Conservation (phyloP, 2,329 filamentous ascomycete genomes). For the Paraphoma sp. region DNA sequence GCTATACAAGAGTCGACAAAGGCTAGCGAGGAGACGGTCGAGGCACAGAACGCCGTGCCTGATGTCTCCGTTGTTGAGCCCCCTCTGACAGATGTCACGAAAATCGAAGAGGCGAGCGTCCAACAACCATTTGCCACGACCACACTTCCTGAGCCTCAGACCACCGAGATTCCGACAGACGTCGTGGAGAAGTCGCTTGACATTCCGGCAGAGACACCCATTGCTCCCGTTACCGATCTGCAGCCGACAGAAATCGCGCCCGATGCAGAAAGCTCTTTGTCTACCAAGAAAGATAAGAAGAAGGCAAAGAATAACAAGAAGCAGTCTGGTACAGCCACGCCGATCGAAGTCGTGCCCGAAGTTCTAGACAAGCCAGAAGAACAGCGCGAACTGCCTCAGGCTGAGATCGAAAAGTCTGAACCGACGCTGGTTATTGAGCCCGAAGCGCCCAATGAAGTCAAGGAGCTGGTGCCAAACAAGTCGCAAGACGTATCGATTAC, state of each 20-base stretch:
- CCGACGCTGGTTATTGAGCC: neutral
- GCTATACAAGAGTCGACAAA: neutral
- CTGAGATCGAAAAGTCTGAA: constrained; percentile 1
- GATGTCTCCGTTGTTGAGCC: no score
- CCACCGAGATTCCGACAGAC: neutral
- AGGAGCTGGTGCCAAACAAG: neutral
- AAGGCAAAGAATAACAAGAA: constrained; percentile 41
- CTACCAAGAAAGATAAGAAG: constrained; percentile 29
- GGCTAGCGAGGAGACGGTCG: neutral
- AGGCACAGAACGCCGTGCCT: neutral
- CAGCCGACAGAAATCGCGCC: constrained; percentile 1
- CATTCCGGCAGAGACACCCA: neutral
- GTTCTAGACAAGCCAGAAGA: constrained; percentile 1
- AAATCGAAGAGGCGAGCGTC: neutral
- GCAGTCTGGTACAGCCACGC: constrained; percentile 12
- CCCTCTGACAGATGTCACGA: neutral
- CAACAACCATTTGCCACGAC: neutral
- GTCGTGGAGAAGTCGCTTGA: neutral
- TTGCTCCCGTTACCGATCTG: neutral
- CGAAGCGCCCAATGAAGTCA: constrained; percentile 3
- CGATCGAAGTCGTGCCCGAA: constrained; percentile 10
- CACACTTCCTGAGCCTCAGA: neutral
- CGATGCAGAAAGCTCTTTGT: constrained; percentile 2
- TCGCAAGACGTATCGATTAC: neutral
- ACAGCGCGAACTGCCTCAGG: neutral